Evolutionary conservation across 305 asterid genomes (phyloP).

Genomic region (Fraxinus xanthoxyloides): DNA sequence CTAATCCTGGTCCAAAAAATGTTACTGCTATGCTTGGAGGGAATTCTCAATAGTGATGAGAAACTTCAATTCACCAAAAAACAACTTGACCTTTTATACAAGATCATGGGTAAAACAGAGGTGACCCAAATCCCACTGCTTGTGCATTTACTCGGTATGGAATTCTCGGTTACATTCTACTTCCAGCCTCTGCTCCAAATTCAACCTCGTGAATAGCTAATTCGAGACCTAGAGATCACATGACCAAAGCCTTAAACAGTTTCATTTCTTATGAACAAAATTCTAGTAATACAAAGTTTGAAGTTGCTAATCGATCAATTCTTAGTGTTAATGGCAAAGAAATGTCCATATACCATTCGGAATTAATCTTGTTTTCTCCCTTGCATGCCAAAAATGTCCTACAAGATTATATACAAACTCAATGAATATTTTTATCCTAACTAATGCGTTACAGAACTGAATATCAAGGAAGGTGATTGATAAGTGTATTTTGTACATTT

Average conservation of each 20-base stretch:
- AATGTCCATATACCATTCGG: background rate
- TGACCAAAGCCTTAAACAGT: background rate
- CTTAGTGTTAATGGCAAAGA: background rate
- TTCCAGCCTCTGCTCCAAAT: background rate
- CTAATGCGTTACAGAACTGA: background rate
- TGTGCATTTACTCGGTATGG: background rate
- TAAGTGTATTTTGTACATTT: too few species aligned
- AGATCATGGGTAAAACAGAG: background rate
- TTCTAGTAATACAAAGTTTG: background rate
- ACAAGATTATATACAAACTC: background rate
- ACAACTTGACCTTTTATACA: background rate
- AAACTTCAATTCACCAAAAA: background rate
- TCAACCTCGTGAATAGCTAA: background rate
- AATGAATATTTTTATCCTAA: background rate
- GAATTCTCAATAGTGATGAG: background rate
- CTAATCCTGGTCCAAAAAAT: background rate
- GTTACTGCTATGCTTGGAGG: background rate
- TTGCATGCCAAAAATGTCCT: background rate
- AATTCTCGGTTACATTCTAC: background rate
- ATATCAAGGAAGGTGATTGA: background rate
- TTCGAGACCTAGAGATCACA: background rate
- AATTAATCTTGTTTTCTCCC: background rate
- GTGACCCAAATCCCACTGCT: background rate
- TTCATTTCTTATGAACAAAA: background rate
- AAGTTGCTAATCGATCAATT: background rate